phyloP scores from a whole-genome alignment of 805 yeast genomes.

The Suhomyces sp. region DNA sequence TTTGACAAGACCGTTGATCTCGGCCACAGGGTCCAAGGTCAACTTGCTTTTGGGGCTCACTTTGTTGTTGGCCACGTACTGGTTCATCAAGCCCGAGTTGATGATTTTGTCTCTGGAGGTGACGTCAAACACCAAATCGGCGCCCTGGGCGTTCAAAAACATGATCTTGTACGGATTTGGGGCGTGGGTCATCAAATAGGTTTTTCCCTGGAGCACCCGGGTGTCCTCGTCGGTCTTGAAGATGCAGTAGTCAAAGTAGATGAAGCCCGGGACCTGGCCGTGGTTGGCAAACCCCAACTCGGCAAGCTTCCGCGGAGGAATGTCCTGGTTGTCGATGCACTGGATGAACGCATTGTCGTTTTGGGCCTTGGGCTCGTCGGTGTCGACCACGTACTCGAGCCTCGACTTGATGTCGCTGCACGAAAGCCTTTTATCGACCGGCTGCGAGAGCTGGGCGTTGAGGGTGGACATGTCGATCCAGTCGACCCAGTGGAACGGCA shows the following conservation, averaged over 20 bases:
- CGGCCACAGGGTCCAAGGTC: conserved; percentile 20
- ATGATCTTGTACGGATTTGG: conserved; percentile 22
- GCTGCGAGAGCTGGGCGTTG: conserved; percentile 7
- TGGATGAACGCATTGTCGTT: conserved; percentile 5
- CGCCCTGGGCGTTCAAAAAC: conserved; percentile 17
- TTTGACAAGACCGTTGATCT: not conserved
- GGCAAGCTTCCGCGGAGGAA: conserved; percentile 16
- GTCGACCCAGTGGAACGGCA: conserved; percentile 27
- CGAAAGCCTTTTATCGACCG: not conserved
- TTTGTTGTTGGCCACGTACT: conserved; percentile 21
- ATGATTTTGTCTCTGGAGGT: conserved; percentile 21
- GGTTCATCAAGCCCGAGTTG: conserved; percentile 32
- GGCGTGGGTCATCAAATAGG: conserved; percentile 14
- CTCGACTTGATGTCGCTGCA: conserved; percentile 13
- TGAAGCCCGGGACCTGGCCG: conserved; percentile 26
- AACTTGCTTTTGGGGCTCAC: conserved; percentile 3
- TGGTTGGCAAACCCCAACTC: conserved; percentile 20
- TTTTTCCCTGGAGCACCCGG: conserved; percentile 17
- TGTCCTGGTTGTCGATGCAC: conserved; percentile 17
- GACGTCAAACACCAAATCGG: conserved; percentile 18
- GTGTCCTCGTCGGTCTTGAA: conserved; percentile 19
- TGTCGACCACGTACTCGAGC: conserved; percentile 7
- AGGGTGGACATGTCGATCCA: conserved; percentile 20
- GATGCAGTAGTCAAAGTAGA: conserved; percentile 21
- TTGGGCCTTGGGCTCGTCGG: not conserved